Conservation (phyloP, 495 filamentous ascomycete species). For the Aspergillus sparsus region DNA sequence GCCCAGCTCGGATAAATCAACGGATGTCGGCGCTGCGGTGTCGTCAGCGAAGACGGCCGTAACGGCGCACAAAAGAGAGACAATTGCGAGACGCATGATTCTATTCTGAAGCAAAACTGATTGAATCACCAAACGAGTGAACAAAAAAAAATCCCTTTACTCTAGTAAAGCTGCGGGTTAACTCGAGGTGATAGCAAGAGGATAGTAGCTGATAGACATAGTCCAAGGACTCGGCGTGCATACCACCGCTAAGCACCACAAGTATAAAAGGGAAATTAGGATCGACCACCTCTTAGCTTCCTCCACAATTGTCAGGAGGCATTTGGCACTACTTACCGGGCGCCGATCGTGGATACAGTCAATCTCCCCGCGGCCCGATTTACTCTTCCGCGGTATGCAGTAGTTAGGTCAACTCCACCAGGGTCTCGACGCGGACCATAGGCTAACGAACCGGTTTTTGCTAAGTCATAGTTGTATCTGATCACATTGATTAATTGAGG, state of each 20-base stretch:
- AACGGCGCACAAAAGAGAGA: background rate
- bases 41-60: background rate
- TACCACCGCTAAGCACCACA: background rate
- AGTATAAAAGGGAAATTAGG: background rate
- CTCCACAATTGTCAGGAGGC: background rate
- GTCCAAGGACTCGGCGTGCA: background rate
- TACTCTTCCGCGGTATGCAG: background rate
- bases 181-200: background rate
- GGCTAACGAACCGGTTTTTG: background rate
- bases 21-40: background rate
- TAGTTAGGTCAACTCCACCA: background rate
- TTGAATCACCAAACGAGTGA: background rate
- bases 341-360: background rate
- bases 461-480: background rate
- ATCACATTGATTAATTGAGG: background rate
- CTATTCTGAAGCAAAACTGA: background rate
- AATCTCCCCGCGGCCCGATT: background rate
- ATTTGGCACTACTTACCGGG: background rate
- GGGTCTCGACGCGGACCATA: background rate
- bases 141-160: background rate
- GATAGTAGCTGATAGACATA: background rate
- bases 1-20: background rate
- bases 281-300: background rate
- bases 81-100: conserved; percentile 2
- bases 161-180: no score